These are phyloP conservation scores for Dendrocalamus sinicus DNA, from an alignment of 176 grass and related monocot genomes.

Conservation along the genomic window DNA sequence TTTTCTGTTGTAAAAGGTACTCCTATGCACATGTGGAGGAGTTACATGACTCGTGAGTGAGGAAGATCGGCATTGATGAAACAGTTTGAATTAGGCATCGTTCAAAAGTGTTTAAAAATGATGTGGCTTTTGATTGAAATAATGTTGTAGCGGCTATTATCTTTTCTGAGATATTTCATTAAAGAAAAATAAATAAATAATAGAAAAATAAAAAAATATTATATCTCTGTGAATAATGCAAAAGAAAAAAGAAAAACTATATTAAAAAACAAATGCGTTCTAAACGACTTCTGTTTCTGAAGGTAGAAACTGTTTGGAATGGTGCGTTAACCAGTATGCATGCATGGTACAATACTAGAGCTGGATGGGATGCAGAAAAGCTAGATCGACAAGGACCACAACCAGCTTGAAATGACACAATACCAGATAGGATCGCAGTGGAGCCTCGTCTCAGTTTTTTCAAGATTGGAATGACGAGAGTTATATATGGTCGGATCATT, in stretches of 20 bases:
- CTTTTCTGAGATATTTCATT: too few relatives aligned
- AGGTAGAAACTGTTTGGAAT: too few relatives aligned
- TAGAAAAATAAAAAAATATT: too few relatives aligned
- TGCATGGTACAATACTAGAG: constrained; percentile 27
- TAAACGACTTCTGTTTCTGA: too few relatives aligned
- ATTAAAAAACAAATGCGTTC: too few relatives aligned
- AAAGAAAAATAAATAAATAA: too few relatives aligned
- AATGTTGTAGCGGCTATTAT: too few relatives aligned
- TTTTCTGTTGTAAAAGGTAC: not conserved
- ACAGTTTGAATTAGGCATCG: not conserved
- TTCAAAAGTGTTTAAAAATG: not conserved
- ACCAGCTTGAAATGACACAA: constrained; percentile 40
- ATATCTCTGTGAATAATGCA: too few relatives aligned
- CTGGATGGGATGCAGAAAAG: constrained; percentile 33
- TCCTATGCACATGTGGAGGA: not conserved
- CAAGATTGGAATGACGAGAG: constrained; percentile 48
- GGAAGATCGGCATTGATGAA: constrained; percentile 29
- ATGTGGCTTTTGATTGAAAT: too few relatives aligned
- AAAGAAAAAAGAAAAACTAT: too few relatives aligned
- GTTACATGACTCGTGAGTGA: not conserved
- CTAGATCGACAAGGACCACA: constrained; percentile 40
- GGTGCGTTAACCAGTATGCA: not conserved
- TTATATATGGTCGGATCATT: not conserved
- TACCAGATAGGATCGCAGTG: constrained; percentile 37
- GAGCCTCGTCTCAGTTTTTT: constrained; percentile 24